These are phyloP conservation scores for Paramyrothecium sp. DNA, from an alignment of 2,329 filamentous ascomycete genomes.

Conservation along the genomic window DNA sequence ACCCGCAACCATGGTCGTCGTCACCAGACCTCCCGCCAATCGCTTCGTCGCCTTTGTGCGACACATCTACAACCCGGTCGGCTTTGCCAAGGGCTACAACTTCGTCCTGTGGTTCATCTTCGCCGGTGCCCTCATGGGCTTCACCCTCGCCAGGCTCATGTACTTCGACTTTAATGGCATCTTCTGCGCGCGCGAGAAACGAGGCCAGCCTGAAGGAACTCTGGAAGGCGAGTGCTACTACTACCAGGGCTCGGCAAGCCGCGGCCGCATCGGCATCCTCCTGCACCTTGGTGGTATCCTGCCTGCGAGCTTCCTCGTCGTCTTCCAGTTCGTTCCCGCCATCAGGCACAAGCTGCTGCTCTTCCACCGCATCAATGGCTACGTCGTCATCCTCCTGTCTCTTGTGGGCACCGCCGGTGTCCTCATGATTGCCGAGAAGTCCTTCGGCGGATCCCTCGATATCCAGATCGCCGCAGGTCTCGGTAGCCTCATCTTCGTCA, in stretches of 20 bases:
- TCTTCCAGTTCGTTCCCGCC: conserved; percentile 47
- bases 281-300: conserved; percentile 45
- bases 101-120: conserved; percentile 53
- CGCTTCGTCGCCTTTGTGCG: background rate
- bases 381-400: conserved; percentile 48
- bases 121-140: conserved; percentile 30
- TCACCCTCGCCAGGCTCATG: conserved; percentile 16
- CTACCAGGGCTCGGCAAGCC: conserved; percentile 18
- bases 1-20: background rate
- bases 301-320: conserved; percentile 40
- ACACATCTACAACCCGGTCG: conserved; percentile 41
- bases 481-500: conserved; percentile 42
- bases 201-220: conserved; percentile 10
- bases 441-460: conserved; percentile 54
- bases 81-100: conserved; percentile 58
- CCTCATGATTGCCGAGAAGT: conserved; percentile 48
- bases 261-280: conserved; percentile 35
- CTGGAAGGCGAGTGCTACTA: conserved; percentile 40
- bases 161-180: conserved; percentile 26
- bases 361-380: conserved; percentile 61
- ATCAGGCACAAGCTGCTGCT: conserved; percentile 46
- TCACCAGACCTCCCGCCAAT: background rate
- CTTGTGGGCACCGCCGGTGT: conserved; percentile 44
- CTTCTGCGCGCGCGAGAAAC: conserved; percentile 24
- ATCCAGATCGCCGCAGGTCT: conserved; percentile 44